phyloP scores from a whole-genome alignment of 2,329 filamentous ascomycete species.

The Endothia cerciana region DNA sequence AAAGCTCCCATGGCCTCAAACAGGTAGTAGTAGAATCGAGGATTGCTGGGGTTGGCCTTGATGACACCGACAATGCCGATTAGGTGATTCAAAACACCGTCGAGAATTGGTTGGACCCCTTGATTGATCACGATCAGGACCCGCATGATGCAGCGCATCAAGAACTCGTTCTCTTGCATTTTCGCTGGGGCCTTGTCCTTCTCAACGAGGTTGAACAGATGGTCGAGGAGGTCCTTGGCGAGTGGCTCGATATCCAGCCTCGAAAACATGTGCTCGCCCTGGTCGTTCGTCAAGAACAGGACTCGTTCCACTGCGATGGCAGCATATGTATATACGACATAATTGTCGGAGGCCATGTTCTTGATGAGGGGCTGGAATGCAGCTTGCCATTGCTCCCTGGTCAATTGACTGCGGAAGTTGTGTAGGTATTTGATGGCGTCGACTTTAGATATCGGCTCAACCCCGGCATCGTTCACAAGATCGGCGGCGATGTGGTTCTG shows the following conservation, averaged over 20 bases:
- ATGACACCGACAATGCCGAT: slow-evolving; percentile 91
- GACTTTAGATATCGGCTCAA: slow-evolving; percentile 88
- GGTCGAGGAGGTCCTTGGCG: slow-evolving; percentile 82
- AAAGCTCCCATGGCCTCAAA: slow-evolving; percentile 94
- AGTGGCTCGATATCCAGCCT: slow-evolving; percentile 78
- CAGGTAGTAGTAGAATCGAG: slow-evolving; percentile 97
- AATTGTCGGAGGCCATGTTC: slow-evolving; percentile 86
- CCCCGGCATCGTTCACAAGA: slow-evolving; percentile 68
- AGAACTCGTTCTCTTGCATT: slow-evolving; percentile 96
- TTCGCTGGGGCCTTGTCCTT: slow-evolving; percentile 84
- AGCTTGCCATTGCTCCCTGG: slow-evolving; percentile 87
- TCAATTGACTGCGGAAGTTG: slow-evolving; percentile 93
- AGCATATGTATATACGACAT: slow-evolving; percentile 97
- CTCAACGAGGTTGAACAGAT: slow-evolving; percentile 90
- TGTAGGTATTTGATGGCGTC: slow-evolving; percentile 99
- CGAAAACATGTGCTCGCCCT: slow-evolving; percentile 77
- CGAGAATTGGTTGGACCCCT: slow-evolving; percentile 72
- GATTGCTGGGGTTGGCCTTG: slow-evolving; percentile 93
- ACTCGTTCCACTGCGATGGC: slow-evolving; percentile 95
- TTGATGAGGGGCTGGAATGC: slow-evolving; percentile 90
- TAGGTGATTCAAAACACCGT: slow-evolving; percentile 80
- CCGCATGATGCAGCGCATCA: slow-evolving; percentile 98
- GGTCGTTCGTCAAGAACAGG: slow-evolving; percentile 78
- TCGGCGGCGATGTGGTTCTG: slow-evolving; percentile 91
- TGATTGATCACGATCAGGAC: slow-evolving; percentile 94